These are phyloP conservation scores for Lodderomyces margitis DNA, from an alignment of 1,139 yeast genomes.

Conservation along the genomic window DNA sequence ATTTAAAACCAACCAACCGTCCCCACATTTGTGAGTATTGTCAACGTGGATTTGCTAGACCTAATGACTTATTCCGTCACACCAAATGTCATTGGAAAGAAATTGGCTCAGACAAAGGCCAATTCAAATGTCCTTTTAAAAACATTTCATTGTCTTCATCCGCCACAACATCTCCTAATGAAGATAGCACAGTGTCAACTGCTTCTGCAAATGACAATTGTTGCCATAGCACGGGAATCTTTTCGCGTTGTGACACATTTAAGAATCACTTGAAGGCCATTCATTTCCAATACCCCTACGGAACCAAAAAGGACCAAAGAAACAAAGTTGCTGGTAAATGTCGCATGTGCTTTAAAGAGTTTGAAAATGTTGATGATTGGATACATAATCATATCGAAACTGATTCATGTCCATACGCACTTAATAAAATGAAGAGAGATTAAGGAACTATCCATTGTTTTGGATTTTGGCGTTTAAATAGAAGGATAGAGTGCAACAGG, in stretches of 20 bases:
- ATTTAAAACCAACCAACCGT: constrained; percentile 66
- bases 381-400: constrained; percentile 67
- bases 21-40: constrained; percentile 81
- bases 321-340: constrained; percentile 68
- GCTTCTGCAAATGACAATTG: constrained; percentile 31
- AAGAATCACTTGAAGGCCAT: constrained; percentile 88
- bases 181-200: neutral
- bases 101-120: constrained; percentile 50
- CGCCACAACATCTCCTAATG: constrained; percentile 1
- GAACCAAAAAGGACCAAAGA: constrained; percentile 79
- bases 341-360: constrained; percentile 67
- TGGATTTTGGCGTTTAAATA: too few species aligned
- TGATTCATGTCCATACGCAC: constrained; percentile 43
- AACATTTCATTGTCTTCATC: constrained; percentile 12
- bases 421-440: constrained; percentile 13
- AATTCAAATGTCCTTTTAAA: constrained; percentile 47
- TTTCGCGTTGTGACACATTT: constrained; percentile 86
- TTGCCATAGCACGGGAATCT: constrained; percentile 82
- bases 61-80: constrained; percentile 83
- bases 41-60: constrained; percentile 81
- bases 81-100: constrained; percentile 81
- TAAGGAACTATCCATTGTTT: too few species aligned
- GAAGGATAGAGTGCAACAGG: neutral
- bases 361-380: constrained; percentile 78
- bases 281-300: constrained; percentile 86